Conservation (phyloP, 345 rosid genomes). For the Clarkia xantiana region DNA sequence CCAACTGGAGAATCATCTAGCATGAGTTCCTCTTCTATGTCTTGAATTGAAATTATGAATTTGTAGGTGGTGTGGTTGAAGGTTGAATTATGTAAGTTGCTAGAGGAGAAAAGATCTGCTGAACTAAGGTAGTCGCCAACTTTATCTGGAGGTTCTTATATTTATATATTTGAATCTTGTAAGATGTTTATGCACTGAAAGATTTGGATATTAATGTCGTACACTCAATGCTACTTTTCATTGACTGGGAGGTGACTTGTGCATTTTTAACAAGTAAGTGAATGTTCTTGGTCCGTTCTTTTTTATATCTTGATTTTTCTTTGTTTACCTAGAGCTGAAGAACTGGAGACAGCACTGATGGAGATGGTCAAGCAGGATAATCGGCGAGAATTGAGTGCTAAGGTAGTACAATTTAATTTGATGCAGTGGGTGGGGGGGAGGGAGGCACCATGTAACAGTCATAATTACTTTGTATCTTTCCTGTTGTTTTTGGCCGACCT, state of each 20-base stretch:
- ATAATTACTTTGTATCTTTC: background rate
- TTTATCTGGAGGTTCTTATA: background rate
- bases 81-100: constrained; percentile 83
- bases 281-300: background rate
- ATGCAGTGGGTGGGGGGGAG: background rate
- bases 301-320: background rate
- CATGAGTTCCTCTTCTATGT: background rate
- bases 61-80: constrained; percentile 85
- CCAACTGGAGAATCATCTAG: too few species aligned
- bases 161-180: background rate
- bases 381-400: constrained; percentile 84
- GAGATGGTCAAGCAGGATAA: constrained; percentile 99
- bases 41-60: background rate
- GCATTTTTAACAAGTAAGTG: background rate
- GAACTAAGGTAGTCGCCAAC: constrained; percentile 47
- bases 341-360: constrained; percentile 98
- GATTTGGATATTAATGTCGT: background rate
- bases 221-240: background rate
- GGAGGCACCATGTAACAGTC: background rate
- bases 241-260: background rate
- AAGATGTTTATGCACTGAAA: background rate
- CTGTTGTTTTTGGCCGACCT: too few species aligned
- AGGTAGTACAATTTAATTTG: constrained; percentile 25
- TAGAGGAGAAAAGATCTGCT: constrained; percentile 96
- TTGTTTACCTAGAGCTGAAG: constrained; percentile 66